phyloP scores from a whole-genome alignment of 225 moss, liverwort and hornwort genomes.

The Lunularia cruciata region DNA sequence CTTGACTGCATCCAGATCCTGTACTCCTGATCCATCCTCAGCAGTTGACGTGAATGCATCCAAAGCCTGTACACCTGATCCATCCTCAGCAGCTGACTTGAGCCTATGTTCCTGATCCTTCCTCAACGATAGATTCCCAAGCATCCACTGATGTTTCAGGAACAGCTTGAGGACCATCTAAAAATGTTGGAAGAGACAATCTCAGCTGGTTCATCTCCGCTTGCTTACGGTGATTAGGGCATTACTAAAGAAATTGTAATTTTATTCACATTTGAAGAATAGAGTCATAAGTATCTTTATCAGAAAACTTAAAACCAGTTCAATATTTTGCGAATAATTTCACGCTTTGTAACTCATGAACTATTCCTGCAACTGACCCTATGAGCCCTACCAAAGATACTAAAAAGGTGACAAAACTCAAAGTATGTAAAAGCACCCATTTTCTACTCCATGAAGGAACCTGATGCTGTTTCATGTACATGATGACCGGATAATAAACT shows the following conservation, averaged over 20 bases:
- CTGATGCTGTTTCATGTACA: constrained; percentile 54
- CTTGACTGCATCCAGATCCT: constrained; percentile 5
- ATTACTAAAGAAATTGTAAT: too few relatives aligned
- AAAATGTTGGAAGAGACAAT: too few relatives aligned
- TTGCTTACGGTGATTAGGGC: too few relatives aligned
- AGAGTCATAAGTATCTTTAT: too few relatives aligned
- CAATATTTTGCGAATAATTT: constrained; percentile 15
- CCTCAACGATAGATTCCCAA: too few relatives aligned
- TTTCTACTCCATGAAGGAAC: constrained; percentile 33
- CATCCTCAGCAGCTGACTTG: too few relatives aligned
- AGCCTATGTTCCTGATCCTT: too few relatives aligned
- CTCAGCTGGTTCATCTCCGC: too few relatives aligned
- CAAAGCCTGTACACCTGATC: too few relatives aligned
- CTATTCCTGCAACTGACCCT: constrained; percentile 61
- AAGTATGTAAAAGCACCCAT: constrained; percentile 43
- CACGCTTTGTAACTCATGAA: constrained; percentile 29
- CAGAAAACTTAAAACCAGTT: background rate
- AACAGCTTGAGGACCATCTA: too few relatives aligned
- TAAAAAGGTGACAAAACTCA: constrained; percentile 57
- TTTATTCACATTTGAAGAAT: too few relatives aligned
- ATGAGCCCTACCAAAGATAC: constrained; percentile 63
- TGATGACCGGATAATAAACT: constrained; percentile 60
- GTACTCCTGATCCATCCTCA: constrained; percentile 14
- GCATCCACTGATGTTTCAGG: too few relatives aligned
- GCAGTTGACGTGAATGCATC: constrained; percentile 19